A percentile compares a stretch with the other conserved stretches of the same genome.
Conservation (phyloP, 2,329 filamentous ascomycete genomes). For the Verticillium nonalfalfae region DNA sequence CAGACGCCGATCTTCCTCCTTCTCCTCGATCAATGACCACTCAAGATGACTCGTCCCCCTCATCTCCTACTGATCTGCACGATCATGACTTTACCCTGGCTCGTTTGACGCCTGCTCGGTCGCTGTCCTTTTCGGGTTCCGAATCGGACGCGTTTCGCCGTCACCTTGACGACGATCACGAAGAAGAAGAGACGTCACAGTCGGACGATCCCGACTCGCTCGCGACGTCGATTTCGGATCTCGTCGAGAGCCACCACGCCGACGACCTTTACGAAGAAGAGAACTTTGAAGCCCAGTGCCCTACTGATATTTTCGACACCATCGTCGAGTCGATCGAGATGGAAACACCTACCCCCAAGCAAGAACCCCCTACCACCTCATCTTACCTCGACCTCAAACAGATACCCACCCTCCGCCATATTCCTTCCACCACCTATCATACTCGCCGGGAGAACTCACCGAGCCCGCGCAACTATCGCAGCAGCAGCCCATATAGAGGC, state of each 20-base stretch:
- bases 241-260: conserved; percentile 29
- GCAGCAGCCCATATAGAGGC: conserved; percentile 23
- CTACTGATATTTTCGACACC: conserved; percentile 23
- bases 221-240: conserved; percentile 37
- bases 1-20: conserved; percentile 27
- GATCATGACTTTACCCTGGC: conserved; percentile 23
- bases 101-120: conserved; percentile 35
- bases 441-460: not conserved
- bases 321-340: conserved; percentile 25
- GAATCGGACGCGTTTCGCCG: conserved; percentile 33
- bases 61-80: conserved; percentile 25
- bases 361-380: conserved; percentile 15
- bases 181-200: conserved; percentile 32
- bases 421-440: not conserved
- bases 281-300: conserved; percentile 31
- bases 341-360: conserved; percentile 37
- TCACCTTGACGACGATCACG: conserved; percentile 24
- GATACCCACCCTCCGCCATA: conserved; percentile 17
- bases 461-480: conserved; percentile 15
- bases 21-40: conserved; percentile 46
- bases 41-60: conserved; percentile 35
- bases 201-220: conserved; percentile 37
- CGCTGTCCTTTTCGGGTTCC: conserved; percentile 45
- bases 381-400: conserved; percentile 10
- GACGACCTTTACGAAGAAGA: conserved; percentile 20